These are phyloP conservation scores for Cladosporium oxysporum DNA, from an alignment of 2,329 filamentous ascomycete genomes.

Conservation along the genomic window DNA sequence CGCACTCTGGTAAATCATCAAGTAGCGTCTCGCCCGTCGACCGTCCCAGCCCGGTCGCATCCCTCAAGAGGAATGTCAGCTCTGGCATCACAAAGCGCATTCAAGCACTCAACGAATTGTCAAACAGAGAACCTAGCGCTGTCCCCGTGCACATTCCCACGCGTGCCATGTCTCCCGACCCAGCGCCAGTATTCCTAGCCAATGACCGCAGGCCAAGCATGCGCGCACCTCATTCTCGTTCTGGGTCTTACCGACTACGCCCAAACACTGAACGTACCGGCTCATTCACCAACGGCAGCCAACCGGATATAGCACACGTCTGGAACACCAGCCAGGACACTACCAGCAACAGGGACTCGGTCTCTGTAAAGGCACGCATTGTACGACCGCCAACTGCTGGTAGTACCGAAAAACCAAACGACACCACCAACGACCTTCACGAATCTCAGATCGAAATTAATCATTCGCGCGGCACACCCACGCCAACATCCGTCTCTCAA, in stretches of 20 bases:
- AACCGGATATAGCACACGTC: conserved; percentile 35
- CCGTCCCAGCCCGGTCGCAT: conserved; percentile 37
- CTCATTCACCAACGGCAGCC: conserved; percentile 20
- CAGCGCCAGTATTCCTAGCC: conserved; percentile 16
- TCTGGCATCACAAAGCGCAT: conserved; percentile 93
- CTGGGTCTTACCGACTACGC: conserved; percentile 11
- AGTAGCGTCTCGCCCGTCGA: conserved; percentile 32
- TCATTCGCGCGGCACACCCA: conserved; percentile 49
- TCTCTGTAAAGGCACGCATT: conserved; percentile 87
- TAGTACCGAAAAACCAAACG: conserved; percentile 39
- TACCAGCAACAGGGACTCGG: conserved; percentile 63
- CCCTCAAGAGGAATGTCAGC: conserved; percentile 72
- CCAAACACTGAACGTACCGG: conserved; percentile 18
- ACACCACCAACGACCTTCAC: conserved; percentile 52
- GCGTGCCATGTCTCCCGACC: conserved; percentile 25
- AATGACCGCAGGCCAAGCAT: conserved; percentile 15
- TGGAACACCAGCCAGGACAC: conserved; percentile 45
- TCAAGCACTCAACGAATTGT: conserved; percentile 82
- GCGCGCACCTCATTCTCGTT: conserved; percentile 14
- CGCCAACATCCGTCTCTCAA: conserved; percentile 20
- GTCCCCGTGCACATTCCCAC: conserved; percentile 23
- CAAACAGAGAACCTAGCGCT: conserved; percentile 28
- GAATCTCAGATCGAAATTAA: conserved; percentile 64
- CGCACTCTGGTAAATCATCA: conserved; percentile 5
- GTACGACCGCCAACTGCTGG: conserved; percentile 61